Conservation (phyloP, 2,329 filamentous ascomycete species). For the Setomelanomma holmii region DNA sequence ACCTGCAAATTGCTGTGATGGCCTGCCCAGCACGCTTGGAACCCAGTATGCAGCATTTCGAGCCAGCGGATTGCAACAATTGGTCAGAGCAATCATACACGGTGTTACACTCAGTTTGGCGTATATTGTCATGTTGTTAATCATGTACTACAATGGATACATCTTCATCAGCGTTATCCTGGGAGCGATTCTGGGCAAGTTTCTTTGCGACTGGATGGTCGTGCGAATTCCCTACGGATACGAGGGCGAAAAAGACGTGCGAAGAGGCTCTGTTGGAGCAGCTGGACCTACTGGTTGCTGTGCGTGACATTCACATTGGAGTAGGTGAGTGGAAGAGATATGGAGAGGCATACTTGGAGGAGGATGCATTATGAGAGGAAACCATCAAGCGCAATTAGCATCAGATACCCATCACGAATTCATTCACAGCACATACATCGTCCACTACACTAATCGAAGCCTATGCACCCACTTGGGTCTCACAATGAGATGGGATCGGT, state of each 20-base stretch:
- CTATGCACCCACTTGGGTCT: too few species aligned
- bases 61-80: constrained; percentile 70
- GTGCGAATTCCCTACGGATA: constrained; percentile 35
- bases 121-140: constrained; percentile 79
- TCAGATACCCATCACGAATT: background rate
- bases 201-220: constrained; percentile 72
- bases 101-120: constrained; percentile 75
- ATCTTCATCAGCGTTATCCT: constrained; percentile 83
- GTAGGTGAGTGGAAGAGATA: background rate
- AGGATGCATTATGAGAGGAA: background rate
- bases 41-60: constrained; percentile 48
- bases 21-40: constrained; percentile 25
- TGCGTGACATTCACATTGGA: constrained; percentile 13
- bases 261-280: constrained; percentile 26
- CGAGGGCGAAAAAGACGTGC: constrained; percentile 33
- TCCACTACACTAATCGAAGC: too few species aligned
- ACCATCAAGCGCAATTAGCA: background rate
- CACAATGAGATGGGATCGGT: too few species aligned
- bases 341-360: background rate
- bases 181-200: constrained; percentile 74
- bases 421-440: background rate
- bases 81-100: constrained; percentile 70
- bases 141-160: constrained; percentile 73
- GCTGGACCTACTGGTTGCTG: constrained; percentile 41
- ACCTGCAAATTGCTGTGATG: constrained; percentile 34